A percentile compares a stretch with the other conserved stretches of the same genome.
phyloP scores from a whole-genome alignment of 192 early-diverging fungal species.

The Geranomyces michiganensis region DNA sequence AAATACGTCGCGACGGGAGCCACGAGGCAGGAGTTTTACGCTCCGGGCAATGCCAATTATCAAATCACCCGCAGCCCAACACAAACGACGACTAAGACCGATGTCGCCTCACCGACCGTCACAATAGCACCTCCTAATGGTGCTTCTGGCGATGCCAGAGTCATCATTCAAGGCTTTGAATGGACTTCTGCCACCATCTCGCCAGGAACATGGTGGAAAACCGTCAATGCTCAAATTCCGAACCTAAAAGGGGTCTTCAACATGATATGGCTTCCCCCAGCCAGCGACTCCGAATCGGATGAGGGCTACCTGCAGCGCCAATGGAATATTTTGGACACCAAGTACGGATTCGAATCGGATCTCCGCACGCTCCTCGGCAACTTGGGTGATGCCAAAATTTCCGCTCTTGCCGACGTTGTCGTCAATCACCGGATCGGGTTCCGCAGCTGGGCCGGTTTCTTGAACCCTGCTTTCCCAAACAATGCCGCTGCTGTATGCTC shows the following conservation, averaged over 20 bases:
- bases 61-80: neutral
- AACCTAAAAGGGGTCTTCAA: conserved; percentile 9
- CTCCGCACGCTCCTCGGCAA: neutral
- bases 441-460: conserved; percentile 1
- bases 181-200: neutral
- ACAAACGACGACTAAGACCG: neutral
- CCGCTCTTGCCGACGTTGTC: conserved; percentile 16
- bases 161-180: conserved; percentile 7
- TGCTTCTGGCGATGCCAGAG: neutral
- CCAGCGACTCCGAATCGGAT: conserved; percentile 5
- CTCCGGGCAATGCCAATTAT: neutral
- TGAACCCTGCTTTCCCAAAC: conserved; percentile 3
- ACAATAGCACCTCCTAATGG: too few relatives aligned
- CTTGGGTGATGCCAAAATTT: neutral
- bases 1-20: neutral
- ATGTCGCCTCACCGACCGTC: too few relatives aligned
- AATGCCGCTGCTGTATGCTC: neutral
- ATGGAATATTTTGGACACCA: conserved; percentile 12
- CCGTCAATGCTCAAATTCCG: neutral
- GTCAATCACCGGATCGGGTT: conserved; percentile 23
- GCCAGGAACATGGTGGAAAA: conserved; percentile 3
- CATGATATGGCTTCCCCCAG: conserved; percentile 16
- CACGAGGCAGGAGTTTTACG: neutral
- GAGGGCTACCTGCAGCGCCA: conserved; percentile 17
- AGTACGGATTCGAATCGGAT: neutral